phyloP scores from a whole-genome alignment of 805 yeast species.

The Starmerella bombi region DNA sequence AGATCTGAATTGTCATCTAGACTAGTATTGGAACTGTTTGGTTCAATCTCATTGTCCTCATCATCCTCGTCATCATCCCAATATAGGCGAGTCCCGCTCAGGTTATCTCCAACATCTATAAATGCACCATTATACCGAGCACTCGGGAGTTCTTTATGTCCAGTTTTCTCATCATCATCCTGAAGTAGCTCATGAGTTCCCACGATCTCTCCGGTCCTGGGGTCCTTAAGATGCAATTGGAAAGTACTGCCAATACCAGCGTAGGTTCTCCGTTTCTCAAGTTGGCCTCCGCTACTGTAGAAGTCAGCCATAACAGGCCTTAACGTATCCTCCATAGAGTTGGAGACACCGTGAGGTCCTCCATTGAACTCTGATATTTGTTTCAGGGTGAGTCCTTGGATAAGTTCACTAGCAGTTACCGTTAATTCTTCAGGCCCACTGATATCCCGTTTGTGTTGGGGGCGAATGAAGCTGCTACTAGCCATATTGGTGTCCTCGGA shows the following conservation, averaged over 20 bases:
- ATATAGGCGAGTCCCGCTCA: too few relatives aligned
- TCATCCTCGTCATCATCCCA: too few relatives aligned
- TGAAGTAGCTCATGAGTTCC: background rate
- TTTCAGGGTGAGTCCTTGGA: constrained; percentile 3
- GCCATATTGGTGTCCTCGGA: too few relatives aligned
- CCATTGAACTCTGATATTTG: constrained; percentile 1
- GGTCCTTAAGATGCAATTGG: background rate
- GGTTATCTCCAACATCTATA: too few relatives aligned
- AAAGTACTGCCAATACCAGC: background rate
- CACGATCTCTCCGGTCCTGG: background rate
- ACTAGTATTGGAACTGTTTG: too few relatives aligned
- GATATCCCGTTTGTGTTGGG: too few relatives aligned
- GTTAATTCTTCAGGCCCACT: background rate
- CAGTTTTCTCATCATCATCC: background rate
- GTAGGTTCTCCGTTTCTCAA: background rate
- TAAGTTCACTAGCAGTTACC: background rate
- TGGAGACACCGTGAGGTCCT: background rate
- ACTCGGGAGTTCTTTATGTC: background rate
- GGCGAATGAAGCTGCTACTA: too few relatives aligned
- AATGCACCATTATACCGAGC: background rate
- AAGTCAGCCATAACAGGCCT: background rate
- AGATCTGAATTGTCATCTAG: too few relatives aligned
- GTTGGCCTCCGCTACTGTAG: background rate
- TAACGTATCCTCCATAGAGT: background rate
- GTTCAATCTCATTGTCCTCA: too few relatives aligned